Evolutionary conservation across 345 rosid species (phyloP).

Genomic region (Diplotaxis tenuifolia): DNA sequence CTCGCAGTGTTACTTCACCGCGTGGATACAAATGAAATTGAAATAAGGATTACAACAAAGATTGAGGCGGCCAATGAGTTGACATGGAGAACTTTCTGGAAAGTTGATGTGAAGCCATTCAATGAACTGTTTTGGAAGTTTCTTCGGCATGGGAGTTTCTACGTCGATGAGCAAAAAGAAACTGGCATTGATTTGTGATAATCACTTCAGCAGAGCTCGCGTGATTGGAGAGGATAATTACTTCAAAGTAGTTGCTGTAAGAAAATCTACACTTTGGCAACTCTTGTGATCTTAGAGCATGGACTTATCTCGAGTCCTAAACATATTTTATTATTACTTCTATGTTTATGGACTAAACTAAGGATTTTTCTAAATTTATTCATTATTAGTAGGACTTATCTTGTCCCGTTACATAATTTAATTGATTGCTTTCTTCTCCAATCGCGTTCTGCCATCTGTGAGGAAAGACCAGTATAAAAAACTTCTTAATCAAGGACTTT

Average conservation of each 20-base stretch:
- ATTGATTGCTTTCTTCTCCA: no score
- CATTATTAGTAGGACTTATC: no score
- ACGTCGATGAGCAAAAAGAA: neutral
- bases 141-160: neutral
- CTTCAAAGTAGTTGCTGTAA: neutral
- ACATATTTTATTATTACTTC: no score
- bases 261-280: neutral
- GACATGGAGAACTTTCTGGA: neutral
- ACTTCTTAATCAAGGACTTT: no score
- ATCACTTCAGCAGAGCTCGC: neutral
- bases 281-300: neutral
- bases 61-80: neutral
- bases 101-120: neutral
- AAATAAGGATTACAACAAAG: neutral
- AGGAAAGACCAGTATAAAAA: no score
- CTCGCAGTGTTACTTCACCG: neutral
- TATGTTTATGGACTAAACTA: no score
- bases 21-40: neutral
- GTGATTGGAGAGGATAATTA: neutral
- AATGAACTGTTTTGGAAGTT: neutral
- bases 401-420: no score
- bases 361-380: no score
- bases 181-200: neutral
- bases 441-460: no score
- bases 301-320: no score